Evolutionary conservation across 495 filamentous ascomycete genomes (phyloP).

Genomic region (Xylona heveae): DNA sequence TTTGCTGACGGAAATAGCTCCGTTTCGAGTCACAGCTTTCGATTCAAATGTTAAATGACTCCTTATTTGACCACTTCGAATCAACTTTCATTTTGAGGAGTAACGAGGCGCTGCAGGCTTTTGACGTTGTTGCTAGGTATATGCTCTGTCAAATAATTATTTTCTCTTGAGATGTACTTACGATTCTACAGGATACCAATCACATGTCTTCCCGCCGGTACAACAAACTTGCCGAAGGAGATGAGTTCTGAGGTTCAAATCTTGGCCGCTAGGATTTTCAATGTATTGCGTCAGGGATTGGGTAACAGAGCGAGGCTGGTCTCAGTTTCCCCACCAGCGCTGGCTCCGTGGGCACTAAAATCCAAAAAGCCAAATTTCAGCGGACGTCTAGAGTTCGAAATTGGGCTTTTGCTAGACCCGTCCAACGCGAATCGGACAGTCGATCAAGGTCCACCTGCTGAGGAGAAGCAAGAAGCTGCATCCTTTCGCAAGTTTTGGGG

Average conservation of each 20-base stretch:
- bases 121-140: constrained; percentile 34
- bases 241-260: no score
- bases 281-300: constrained; percentile 42
- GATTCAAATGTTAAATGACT: constrained; percentile 49
- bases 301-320: constrained; percentile 53
- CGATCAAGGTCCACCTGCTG: constrained; percentile 69
- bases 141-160: neutral
- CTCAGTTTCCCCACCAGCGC: constrained; percentile 25
- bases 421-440: constrained; percentile 47
- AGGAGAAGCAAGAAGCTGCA: constrained; percentile 48
- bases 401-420: constrained; percentile 53
- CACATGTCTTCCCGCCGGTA: no score
- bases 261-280: constrained; percentile 27
- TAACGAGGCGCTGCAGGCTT: constrained; percentile 43
- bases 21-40: constrained; percentile 51
- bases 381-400: constrained; percentile 15
- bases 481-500: constrained; percentile 59
- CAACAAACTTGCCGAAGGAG: no score
- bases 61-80: constrained; percentile 59
- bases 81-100: constrained; percentile 58
- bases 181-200: neutral
- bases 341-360: constrained; percentile 21
- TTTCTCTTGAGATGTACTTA: neutral
- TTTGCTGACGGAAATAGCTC: constrained; percentile 19
- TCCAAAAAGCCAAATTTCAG: constrained; percentile 8